Evolutionary conservation across 2,329 filamentous ascomycete genomes (phyloP).

Genomic region (Eurotiales sp.): DNA sequence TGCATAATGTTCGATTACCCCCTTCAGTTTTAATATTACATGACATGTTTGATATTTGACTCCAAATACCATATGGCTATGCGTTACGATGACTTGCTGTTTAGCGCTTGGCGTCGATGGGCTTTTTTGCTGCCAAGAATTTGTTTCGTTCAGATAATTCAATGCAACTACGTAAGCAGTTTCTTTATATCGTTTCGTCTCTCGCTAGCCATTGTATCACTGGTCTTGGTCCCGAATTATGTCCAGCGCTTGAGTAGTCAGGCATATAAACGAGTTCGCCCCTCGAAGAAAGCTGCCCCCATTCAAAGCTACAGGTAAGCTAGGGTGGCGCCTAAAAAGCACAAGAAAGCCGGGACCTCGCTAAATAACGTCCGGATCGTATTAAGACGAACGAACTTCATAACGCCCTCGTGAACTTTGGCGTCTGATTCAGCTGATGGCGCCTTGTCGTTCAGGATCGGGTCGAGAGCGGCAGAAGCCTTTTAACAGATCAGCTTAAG

Average conservation of each 20-base stretch:
- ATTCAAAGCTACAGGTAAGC: constrained; percentile 4
- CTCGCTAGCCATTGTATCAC: too few species aligned
- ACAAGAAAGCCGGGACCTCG: constrained; percentile 9
- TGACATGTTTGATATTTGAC: neutral
- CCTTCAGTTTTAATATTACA: neutral
- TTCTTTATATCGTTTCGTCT: neutral
- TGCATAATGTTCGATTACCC: constrained; percentile 4
- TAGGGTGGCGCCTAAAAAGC: constrained; percentile 7
- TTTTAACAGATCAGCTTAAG: too few species aligned
- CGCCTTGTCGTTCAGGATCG: constrained; percentile 1
- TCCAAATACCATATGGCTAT: too few species aligned
- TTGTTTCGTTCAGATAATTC: neutral
- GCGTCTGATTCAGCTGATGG: constrained; percentile 1
- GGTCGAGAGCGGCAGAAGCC: neutral
- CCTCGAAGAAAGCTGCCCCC: neutral
- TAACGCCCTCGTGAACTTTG: constrained; percentile 1
- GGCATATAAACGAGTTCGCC: too few species aligned
- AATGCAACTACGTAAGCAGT: neutral
- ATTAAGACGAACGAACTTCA: constrained; percentile 1
- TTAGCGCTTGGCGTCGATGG: constrained; percentile 2
- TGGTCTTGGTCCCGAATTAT: too few species aligned
- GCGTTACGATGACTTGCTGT: neutral
- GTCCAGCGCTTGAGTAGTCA: too few species aligned
- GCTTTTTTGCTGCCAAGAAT: too few species aligned
- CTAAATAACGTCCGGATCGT: neutral